Conservation (phyloP, 192 early-diverging fungal species). For the Mortierella antarctica region DNA sequence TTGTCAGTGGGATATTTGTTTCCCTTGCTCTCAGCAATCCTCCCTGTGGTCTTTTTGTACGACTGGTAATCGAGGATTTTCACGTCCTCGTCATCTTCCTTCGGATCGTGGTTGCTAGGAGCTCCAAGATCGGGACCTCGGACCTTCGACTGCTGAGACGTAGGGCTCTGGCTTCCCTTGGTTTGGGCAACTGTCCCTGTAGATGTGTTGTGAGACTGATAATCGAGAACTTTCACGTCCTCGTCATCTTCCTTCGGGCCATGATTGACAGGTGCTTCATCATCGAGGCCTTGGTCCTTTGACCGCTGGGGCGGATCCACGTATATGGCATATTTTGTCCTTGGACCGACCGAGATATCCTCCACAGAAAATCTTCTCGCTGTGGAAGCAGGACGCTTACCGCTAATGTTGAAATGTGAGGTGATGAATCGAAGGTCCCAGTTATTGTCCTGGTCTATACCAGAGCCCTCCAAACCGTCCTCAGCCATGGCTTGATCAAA, state of each 20-base stretch:
- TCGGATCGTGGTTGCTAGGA: not conserved
- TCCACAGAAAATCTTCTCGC: conserved; percentile 1
- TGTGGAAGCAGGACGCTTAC: not conserved
- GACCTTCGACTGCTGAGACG: no score
- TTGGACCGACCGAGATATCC: conserved; percentile 12
- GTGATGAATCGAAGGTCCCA: no score
- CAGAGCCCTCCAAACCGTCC: no score
- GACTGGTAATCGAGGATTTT: not conserved
- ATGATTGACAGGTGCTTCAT: not conserved
- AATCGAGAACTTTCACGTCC: not conserved
- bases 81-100: not conserved
- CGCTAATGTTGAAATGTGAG: not conserved
- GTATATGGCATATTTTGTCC: not conserved
- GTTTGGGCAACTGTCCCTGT: not conserved
- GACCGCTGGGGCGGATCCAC: not conserved
- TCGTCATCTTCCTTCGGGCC: not conserved
- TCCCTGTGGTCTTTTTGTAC: not conserved
- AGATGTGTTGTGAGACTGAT: no score
- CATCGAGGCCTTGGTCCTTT: no score
- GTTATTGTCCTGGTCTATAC: no score
- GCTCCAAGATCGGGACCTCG: no score
- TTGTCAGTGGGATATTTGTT: no score
- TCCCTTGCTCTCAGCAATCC: not conserved
- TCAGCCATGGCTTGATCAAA: not conserved
- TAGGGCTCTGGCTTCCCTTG: not conserved